Percentiles rank a stretch among this genome's conserved stretches.
Evolutionary conservation across 2,329 filamentous ascomycete genomes (phyloP).

Genomic region (Trichoderma sp.): DNA sequence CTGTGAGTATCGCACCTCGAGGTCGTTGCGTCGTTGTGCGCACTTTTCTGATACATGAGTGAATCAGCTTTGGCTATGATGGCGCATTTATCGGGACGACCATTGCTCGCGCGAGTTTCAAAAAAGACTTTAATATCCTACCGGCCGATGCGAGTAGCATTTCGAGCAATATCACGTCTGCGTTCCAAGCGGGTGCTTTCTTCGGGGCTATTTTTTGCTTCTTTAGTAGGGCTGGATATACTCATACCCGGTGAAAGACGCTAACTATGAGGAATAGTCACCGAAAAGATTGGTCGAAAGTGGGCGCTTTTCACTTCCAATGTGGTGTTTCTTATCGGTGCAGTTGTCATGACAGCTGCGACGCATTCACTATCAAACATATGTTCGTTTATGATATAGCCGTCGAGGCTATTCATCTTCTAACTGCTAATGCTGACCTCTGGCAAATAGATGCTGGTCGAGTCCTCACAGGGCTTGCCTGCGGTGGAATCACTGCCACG

Average conservation of each 20-base stretch:
- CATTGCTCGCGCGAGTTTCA: slow-evolving; percentile 52
- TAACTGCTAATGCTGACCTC: background rate
- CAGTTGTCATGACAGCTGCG: slow-evolving; percentile 46
- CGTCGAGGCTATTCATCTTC: rapidly evolving
- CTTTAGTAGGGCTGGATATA: slow-evolving; percentile 33
- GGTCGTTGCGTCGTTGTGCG: rapidly evolving
- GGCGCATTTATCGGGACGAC: slow-evolving; percentile 57
- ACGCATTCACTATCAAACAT: slow-evolving; percentile 48
- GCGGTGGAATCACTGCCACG: slow-evolving; percentile 59
- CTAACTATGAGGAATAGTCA: slow-evolving; percentile 34
- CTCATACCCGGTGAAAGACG: background rate
- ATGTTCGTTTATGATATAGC: slow-evolving; percentile 30
- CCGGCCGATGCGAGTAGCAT: slow-evolving; percentile 36
- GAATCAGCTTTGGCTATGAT: slow-evolving; percentile 53
- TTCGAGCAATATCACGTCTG: slow-evolving; percentile 49
- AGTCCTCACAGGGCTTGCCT: slow-evolving; percentile 58
- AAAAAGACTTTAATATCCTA: slow-evolving; percentile 42
- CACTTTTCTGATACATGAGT: background rate
- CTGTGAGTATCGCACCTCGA: slow-evolving; percentile 33
- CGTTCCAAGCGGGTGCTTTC: slow-evolving; percentile 54
- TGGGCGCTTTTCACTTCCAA: slow-evolving; percentile 51
- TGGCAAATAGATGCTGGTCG: slow-evolving; percentile 54
- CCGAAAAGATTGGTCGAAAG: slow-evolving; percentile 53
- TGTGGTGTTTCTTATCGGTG: slow-evolving; percentile 47
- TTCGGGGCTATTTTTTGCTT: slow-evolving; percentile 55